Base-by-base conservation (phyloP, 768 basidiomycete species). In the Serpula lacrymans region DNA sequence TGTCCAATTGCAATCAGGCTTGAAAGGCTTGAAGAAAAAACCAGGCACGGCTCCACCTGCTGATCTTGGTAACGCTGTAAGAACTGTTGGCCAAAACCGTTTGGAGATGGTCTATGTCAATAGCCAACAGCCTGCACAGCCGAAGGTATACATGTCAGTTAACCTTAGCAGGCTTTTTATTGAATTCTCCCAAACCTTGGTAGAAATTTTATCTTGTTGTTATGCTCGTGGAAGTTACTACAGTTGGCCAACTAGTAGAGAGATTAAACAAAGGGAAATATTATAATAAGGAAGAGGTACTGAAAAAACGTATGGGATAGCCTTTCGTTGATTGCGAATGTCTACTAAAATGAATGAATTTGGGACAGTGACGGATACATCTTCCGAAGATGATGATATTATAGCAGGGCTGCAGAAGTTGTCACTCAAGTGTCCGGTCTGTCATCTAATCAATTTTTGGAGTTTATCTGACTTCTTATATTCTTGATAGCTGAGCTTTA, bases 11-110 rank as follows among this genome's bases (percentile, higher is more conserved):
- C 68, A 68, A 14, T 88, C 84, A 26, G 93, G 84, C 59, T 61
- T 92, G 47, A 91, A 91, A 60, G 93, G 93, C 4, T 65, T 95
- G 58, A 96, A 96, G 74, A 96, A 96, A 71, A 93, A 88, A 52
- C 86, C 90, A 21, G 92, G 92, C 3, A 94, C 89, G 30, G 88
- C 91, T 1, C 90, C 92, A n/a, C 92, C 92, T 5, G 83, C 90
- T 2, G 84, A 92, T 57, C 59, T 81, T 38, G 67, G 69, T 21
- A 69, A 59, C 48, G 49, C 59, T 30, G 56, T 72, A 13, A 59
- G 68, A 41, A 66, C 53, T 34, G 64, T 62, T 7, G 57, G 67
- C 31, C 63, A 67, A 25, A 92, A 90, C 57, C 77, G 80, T 27
- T 67, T 93, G 12, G 90, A 93, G 50, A 88, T 93, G 77, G 78